These are phyloP conservation scores for Madurella mycetomatis DNA, from an alignment of 2,329 filamentous ascomycete genomes.

Conservation along the genomic window DNA sequence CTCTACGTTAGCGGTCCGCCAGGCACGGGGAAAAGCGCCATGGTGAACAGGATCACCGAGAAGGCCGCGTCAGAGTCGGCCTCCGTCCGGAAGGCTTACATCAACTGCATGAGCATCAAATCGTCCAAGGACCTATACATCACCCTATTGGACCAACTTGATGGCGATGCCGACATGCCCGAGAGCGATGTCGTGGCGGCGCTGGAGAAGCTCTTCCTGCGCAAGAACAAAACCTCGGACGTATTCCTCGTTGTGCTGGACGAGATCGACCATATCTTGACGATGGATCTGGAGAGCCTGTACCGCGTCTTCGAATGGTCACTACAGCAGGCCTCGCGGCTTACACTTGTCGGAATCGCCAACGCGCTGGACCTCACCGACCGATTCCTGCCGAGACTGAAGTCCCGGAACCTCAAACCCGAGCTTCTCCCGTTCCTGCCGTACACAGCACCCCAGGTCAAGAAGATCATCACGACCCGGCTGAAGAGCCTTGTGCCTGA, in stretches of 20 bases:
- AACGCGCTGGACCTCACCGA: constrained; percentile 95
- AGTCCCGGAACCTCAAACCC: constrained; percentile 87
- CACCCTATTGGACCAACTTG: constrained; percentile 68
- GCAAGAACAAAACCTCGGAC: constrained; percentile 50
- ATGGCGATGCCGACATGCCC: constrained; percentile 59
- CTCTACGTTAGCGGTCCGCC: constrained; percentile 94
- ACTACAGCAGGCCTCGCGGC: constrained; percentile 69
- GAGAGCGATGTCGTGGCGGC: constrained; percentile 64
- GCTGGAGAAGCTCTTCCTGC: constrained; percentile 67
- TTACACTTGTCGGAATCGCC: constrained; percentile 86
- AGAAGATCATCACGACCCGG: constrained; percentile 77
- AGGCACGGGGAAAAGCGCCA: constrained; percentile 93
- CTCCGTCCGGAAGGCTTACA: constrained; percentile 64
- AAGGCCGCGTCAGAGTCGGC: constrained; percentile 47
- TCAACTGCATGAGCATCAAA: constrained; percentile 98
- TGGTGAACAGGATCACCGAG: constrained; percentile 75
- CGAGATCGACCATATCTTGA: constrained; percentile 91
- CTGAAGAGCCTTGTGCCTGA: constrained; percentile 68
- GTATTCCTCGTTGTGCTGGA: constrained; percentile 85
- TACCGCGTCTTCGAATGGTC: constrained; percentile 98
- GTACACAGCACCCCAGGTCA: constrained; percentile 84
- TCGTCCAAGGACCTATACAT: constrained; percentile 80
- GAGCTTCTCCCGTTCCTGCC: constrained; percentile 87
- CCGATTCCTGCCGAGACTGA: constrained; percentile 87
- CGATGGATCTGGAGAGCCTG: constrained; percentile 79